Evolutionary conservation across 2,329 filamentous ascomycete species (phyloP).

Genomic region (Talaromyces rugulosus): DNA sequence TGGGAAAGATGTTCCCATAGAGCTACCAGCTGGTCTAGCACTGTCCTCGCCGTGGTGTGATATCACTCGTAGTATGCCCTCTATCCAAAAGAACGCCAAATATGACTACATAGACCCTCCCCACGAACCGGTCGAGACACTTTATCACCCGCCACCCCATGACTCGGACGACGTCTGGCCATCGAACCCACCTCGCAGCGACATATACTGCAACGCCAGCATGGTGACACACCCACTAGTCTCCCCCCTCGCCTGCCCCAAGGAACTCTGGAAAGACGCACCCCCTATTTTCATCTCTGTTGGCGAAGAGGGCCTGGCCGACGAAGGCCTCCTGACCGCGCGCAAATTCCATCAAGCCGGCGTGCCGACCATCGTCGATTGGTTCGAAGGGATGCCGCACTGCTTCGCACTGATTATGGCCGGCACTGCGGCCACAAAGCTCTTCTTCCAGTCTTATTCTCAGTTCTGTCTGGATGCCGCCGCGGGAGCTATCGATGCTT

Average conservation of each 20-base stretch:
- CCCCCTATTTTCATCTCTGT: conserved; percentile 39
- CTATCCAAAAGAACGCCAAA: conserved; percentile 30
- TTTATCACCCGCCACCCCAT: conserved; percentile 24
- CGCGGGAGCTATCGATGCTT: conserved; percentile 15
- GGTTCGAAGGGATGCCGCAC: conserved; percentile 45
- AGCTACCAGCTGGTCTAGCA: conserved; percentile 39
- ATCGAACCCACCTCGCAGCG: conserved; percentile 36
- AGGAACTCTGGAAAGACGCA: conserved; percentile 36
- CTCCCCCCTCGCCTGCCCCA: conserved; percentile 33
- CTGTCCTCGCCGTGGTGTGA: conserved; percentile 41
- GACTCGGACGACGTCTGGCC: conserved; percentile 39
- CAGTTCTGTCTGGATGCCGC: conserved; percentile 46
- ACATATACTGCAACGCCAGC: conserved; percentile 38
- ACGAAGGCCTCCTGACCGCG: conserved; percentile 38
- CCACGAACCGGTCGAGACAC: conserved; percentile 17
- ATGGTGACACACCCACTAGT: conserved; percentile 38
- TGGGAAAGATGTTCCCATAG: conserved; percentile 34
- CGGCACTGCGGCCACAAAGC: conserved; percentile 40
- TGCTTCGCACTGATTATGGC: conserved; percentile 56
- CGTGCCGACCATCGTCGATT: conserved; percentile 33
- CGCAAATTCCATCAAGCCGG: conserved; percentile 37
- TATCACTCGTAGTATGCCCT: conserved; percentile 40
- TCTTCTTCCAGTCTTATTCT: conserved; percentile 55
- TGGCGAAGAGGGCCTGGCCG: conserved; percentile 40
- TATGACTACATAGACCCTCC: conserved; percentile 39